Base-by-base conservation (phyloP, 1,284 basidiomycete genomes). In the Pseudozyma sp. region DNA sequence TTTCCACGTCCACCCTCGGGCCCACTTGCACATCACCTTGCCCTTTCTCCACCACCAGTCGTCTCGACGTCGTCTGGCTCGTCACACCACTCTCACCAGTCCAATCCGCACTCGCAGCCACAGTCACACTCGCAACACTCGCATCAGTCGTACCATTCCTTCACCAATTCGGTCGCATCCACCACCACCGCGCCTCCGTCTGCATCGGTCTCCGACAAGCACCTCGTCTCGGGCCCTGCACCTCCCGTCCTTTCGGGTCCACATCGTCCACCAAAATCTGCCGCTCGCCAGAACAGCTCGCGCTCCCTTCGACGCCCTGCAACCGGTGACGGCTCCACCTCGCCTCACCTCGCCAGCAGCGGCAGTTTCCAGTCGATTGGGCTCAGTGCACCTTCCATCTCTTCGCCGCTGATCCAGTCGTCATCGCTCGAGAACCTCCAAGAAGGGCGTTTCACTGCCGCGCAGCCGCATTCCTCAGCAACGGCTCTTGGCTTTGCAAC, bases 81-180 rank as follows among this genome's bases (percentile, higher is more conserved):
- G 3, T 54, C 53, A 24, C 53, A 54, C 11, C 53, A 54, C 17
- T 66, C 64, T 39, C 50, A 57, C n/a, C 62, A 49, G 7, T 64
- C 63, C 35, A 42, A 54, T 29, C 8, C 24, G 24, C 24, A 24
- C 4, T 24, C 24, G 24, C 24, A 24, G 24, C 24, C 24, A 2
- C 1, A 24, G 24, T 24, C 24, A 24, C 54, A 55, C 29, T 66
- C 64, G 43, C 48, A 51, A 13, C 51, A 45, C 10, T 57, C 62
- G 29, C 39, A 57, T 29, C 43, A 51, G 37, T 37, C 44, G 19
- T 37, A 40, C 19, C 9, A 45, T 29, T 53, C 47, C n/a, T 44
- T 51, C 43, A n/a, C 30, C 16, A 33, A 42, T 13, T 57, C 54
- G 10, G 16, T 34, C 46, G 17, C 64, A 31, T 35, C 57, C 35